Percentiles rank a stretch among this genome's conserved stretches.
Evolutionary conservation across 768 basidiomycete species (phyloP).

Genomic region (Amanita rubescens): DNA sequence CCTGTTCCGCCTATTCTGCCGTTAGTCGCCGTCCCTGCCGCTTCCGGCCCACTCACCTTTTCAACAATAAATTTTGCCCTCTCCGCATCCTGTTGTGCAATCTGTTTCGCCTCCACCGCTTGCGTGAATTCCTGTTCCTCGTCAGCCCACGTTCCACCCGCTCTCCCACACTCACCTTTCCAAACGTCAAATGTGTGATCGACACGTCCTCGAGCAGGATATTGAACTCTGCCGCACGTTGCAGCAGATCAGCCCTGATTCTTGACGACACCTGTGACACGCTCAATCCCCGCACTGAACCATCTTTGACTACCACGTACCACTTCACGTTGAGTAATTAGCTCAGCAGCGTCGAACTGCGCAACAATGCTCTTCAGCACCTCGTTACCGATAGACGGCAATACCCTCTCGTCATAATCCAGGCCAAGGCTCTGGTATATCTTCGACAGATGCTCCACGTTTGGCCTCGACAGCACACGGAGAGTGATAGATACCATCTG

Average conservation of each 20-base stretch:
- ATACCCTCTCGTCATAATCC: constrained; percentile 97
- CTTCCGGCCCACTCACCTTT: constrained; percentile 41
- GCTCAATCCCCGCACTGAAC: neutral
- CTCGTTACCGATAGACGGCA: constrained; percentile 97
- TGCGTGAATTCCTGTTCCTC: constrained; percentile 74
- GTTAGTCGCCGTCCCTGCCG: too few relatives aligned
- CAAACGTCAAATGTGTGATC: constrained; percentile 86
- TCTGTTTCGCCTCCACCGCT: constrained; percentile 99
- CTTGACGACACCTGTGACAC: constrained; percentile 69
- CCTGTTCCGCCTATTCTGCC: constrained; percentile 71
- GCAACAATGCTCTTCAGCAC: constrained; percentile 97
- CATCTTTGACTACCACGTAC: constrained; percentile 37
- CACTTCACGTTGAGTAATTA: constrained; percentile 97
- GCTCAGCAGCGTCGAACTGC: constrained; percentile 94
- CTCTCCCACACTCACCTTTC: constrained; percentile 46
- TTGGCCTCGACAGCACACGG: constrained; percentile 91
- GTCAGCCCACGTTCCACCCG: constrained; percentile 1
- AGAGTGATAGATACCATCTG: constrained; percentile 98
- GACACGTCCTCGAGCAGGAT: constrained; percentile 96
- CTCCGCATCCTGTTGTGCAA: constrained; percentile 99
- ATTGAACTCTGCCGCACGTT: constrained; percentile 94
- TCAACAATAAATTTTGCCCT: constrained; percentile 99
- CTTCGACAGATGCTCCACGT: constrained; percentile 77
- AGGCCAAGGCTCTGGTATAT: constrained; percentile 94
- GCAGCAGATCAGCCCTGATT: constrained; percentile 86